A percentile compares a stretch with the other conserved stretches of the same genome.
Conservation (phyloP, 805 yeast species). For the Cyberlindnera americana region DNA sequence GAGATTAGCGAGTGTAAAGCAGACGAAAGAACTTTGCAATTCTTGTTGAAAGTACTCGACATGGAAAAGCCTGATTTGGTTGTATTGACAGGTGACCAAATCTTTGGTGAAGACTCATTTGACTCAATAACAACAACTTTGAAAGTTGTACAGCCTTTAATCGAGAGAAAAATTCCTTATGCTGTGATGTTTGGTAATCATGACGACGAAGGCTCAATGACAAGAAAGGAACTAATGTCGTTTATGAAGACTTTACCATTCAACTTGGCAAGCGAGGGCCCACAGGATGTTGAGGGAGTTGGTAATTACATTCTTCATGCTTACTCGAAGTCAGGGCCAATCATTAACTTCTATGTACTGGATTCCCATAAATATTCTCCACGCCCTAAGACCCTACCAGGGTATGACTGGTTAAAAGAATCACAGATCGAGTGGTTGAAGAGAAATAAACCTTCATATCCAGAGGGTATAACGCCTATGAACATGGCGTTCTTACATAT, state of each 20-base stretch:
- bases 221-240: slow-evolving; percentile 57
- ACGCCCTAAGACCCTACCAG: slow-evolving; percentile 62
- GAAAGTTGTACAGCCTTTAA: slow-evolving; percentile 70
- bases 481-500: slow-evolving; percentile 94
- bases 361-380: slow-evolving; percentile 81
- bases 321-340: slow-evolving; percentile 34
- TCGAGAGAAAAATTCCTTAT: slow-evolving; percentile 69
- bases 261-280: slow-evolving; percentile 60
- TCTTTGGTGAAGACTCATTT: slow-evolving; percentile 74
- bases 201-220: slow-evolving; percentile 79
- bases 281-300: slow-evolving; percentile 66
- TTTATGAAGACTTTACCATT: slow-evolving; percentile 60
- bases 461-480: slow-evolving; percentile 37
- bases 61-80: slow-evolving; percentile 81
- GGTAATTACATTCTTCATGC: slow-evolving; percentile 74
- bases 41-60: slow-evolving; percentile 62
- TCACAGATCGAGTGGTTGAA: slow-evolving; percentile 59
- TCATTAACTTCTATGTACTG: slow-evolving; percentile 64
- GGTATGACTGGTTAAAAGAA: slow-evolving; percentile 83
- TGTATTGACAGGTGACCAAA: slow-evolving; percentile 87
- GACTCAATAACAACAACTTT: slow-evolving; percentile 81
- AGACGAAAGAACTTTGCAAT: slow-evolving; percentile 51
- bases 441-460: slow-evolving; percentile 30
- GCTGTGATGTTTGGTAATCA: slow-evolving; percentile 91
- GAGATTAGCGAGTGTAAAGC: slow-evolving; percentile 62